These are phyloP conservation scores for Vanderwaltozyma polyspora DNA, from an alignment of 805 yeast species.

Conservation along the genomic window DNA sequence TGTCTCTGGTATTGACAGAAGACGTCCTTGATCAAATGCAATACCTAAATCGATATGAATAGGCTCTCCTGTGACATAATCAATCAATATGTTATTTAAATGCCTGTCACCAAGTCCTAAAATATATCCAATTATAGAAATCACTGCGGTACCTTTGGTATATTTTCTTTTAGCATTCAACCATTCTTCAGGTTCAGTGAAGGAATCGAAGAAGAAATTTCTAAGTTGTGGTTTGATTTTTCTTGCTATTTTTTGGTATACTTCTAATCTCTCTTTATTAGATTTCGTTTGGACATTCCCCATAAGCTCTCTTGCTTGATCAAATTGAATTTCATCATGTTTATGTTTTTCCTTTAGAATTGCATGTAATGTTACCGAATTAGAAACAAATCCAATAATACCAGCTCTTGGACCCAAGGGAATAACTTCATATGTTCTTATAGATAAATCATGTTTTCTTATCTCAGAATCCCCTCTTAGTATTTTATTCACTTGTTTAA, in stretches of 20 bases:
- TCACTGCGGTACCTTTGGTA: slow-evolving; percentile 68
- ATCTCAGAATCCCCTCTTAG: slow-evolving; percentile 47
- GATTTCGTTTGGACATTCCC: slow-evolving; percentile 40
- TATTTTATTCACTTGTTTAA: slow-evolving; percentile 68
- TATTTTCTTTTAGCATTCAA: slow-evolving; percentile 50
- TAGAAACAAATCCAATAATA: slow-evolving; percentile 76
- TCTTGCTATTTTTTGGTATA: slow-evolving; percentile 36
- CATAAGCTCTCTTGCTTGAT: slow-evolving; percentile 56
- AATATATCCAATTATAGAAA: slow-evolving; percentile 78
- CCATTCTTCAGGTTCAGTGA: slow-evolving; percentile 64
- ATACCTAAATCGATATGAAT: slow-evolving; percentile 94
- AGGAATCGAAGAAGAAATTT: slow-evolving; percentile 57
- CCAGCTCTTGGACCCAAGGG: slow-evolving; percentile 87
- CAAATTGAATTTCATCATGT: slow-evolving; percentile 37
- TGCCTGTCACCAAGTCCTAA: slow-evolving; percentile 95
- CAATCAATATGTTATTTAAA: slow-evolving; percentile 80
- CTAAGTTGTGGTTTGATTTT: slow-evolving; percentile 58
- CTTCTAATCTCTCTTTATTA: slow-evolving; percentile 32
- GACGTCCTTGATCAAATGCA: slow-evolving; percentile 88
- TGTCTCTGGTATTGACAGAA: slow-evolving; percentile 77
- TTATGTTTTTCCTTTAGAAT: slow-evolving; percentile 55
- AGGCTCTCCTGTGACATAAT: slow-evolving; percentile 75
- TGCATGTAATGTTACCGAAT: slow-evolving; percentile 62
- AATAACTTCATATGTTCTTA: slow-evolving; percentile 79
- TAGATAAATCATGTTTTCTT: slow-evolving; percentile 42